phyloP scores from a whole-genome alignment of 768 basidiomycete species.

The Crassisporium funariophilum region DNA sequence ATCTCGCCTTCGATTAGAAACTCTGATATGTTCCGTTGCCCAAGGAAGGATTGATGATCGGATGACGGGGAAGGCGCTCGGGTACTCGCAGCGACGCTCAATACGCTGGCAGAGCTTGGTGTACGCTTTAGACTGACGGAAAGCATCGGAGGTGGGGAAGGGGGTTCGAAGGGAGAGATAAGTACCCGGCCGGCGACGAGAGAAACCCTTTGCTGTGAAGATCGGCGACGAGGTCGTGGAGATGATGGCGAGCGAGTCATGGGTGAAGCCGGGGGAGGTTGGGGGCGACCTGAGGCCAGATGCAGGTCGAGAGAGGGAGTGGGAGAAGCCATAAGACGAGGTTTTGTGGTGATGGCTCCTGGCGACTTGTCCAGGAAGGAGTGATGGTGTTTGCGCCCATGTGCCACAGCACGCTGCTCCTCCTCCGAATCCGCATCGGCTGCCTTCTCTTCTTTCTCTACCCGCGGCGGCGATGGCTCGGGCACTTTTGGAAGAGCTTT shows the following conservation, averaged over 20 bases:
- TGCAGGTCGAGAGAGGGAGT: conserved; percentile 18
- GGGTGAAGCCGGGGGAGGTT: conserved; percentile 30
- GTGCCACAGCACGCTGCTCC: conserved; percentile 24
- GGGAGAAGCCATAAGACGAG: conserved; percentile 24
- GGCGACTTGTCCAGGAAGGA: conserved; percentile 36
- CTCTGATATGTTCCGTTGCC: conserved; percentile 78
- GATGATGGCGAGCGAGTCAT: conserved; percentile 54
- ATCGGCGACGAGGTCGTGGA: conserved; percentile 70
- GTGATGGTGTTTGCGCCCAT: conserved; percentile 40
- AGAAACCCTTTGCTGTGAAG: conserved; percentile 84
- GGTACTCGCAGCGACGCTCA: conserved; percentile 62
- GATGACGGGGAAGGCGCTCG: conserved; percentile 62
- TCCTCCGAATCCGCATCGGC: conserved; percentile 15
- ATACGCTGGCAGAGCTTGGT: conserved; percentile 60
- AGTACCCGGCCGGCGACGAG: conserved; percentile 81
- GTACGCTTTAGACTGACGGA: conserved; percentile 67
- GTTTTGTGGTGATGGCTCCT: conserved; percentile 25
- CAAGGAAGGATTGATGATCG: conserved; percentile 49
- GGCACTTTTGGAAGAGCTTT: conserved; percentile 13
- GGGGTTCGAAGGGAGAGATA: conserved; percentile 75
- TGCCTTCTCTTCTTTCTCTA: conserved; percentile 13
- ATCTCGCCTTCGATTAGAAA: conserved; percentile 87
- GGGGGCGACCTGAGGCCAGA: conserved; percentile 24
- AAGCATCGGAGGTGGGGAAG: conserved; percentile 60
- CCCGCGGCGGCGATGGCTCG: conserved; percentile 10